Base-by-base conservation (phyloP, 257 asterid species). In the Lantana camara region DNA sequence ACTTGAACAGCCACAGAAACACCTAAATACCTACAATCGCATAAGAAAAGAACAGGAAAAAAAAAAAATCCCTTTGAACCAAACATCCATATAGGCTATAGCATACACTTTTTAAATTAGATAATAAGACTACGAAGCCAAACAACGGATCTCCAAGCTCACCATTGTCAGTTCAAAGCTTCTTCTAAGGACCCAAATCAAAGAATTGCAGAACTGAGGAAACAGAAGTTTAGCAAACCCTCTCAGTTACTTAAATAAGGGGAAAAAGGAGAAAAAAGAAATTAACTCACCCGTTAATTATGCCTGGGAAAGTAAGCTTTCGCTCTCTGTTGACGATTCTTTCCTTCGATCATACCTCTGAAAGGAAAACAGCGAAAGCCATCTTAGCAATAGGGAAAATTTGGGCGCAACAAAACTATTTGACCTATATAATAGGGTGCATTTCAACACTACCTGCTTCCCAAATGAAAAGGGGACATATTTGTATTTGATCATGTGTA, bases 401-500 rank as follows among this genome's bases (percentile, higher is more conserved):
- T 21, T 20, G 23, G 20, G 73, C 19, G 48, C 34, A 51, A 46
- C 1, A 24, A 64, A 0, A 20, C 60, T 0, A 35, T 17, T 45
- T 32, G 32, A 52, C 27, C 6, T 42, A 34, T 42, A 34, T 13
- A 57, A 27, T 13, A 57, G 41, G 5, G 40, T 20, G 35, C 22
- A 17, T 71, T 29, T 62, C 17, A 21, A n/a, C 29, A 11, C 7
- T 70, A 79, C 93, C 93, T 74, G 89, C 66, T 85, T 82, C 60
- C 87, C 87, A 1, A 70, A 69, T 49, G 93, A 66, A 71, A 78
- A 80, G 13, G 87, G 89, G 20, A 82, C 77, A 4, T 82, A 82
- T 67, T 81, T 85, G 63, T 82, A 85, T 64, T 72, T 85, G 77
- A 85, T 75, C 93, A 82, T 78, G 66, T 76, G 93, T 67, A 54